Evolutionary conservation across 495 filamentous ascomycete species (phyloP).

Genomic region (Penicillium chermesinum): DNA sequence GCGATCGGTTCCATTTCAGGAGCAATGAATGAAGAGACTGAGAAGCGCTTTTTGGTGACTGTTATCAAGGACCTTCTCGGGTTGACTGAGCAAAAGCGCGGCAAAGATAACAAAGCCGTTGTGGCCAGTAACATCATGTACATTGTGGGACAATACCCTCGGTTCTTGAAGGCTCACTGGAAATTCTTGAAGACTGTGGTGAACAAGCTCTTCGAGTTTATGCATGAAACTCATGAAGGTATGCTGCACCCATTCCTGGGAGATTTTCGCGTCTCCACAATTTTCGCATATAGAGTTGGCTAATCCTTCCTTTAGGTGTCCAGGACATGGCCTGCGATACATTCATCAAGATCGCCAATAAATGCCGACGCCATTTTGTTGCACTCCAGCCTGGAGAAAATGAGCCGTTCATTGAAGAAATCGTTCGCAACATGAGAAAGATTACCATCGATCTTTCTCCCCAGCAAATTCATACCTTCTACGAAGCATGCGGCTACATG

Average conservation of each 20-base stretch:
- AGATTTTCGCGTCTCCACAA: background rate
- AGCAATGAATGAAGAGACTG: constrained; percentile 98
- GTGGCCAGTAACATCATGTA: constrained; percentile 99
- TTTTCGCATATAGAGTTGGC: constrained; percentile 26
- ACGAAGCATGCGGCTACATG: constrained; percentile 99
- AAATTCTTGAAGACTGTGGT: constrained; percentile 99
- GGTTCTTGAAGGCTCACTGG: constrained; percentile 98
- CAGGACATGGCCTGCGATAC: constrained; percentile 99
- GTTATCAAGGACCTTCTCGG: constrained; percentile 99
- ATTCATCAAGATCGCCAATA: constrained; percentile 99
- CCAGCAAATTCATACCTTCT: constrained; percentile 97
- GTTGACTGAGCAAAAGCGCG: constrained; percentile 96
- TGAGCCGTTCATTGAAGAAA: constrained; percentile 98
- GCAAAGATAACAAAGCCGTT: constrained; percentile 98
- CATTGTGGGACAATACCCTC: constrained; percentile 97
- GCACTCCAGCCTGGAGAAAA: constrained; percentile 89
- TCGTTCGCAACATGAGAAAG: constrained; percentile 87
- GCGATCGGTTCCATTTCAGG: constrained; percentile 97
- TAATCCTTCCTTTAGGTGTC: constrained; percentile 48
- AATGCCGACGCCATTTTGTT: constrained; percentile 96
- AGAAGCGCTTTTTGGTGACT: constrained; percentile 96
- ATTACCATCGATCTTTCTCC: constrained; percentile 93
- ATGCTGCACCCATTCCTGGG: constrained; percentile 34
- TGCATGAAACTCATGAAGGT: constrained; percentile 98
- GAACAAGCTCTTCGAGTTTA: constrained; percentile 99